Percentiles rank a stretch among this genome's conserved stretches.
Evolutionary conservation across 139 green algal genomes (phyloP).

Genomic region (Pseudopediastrum boryanum): DNA sequence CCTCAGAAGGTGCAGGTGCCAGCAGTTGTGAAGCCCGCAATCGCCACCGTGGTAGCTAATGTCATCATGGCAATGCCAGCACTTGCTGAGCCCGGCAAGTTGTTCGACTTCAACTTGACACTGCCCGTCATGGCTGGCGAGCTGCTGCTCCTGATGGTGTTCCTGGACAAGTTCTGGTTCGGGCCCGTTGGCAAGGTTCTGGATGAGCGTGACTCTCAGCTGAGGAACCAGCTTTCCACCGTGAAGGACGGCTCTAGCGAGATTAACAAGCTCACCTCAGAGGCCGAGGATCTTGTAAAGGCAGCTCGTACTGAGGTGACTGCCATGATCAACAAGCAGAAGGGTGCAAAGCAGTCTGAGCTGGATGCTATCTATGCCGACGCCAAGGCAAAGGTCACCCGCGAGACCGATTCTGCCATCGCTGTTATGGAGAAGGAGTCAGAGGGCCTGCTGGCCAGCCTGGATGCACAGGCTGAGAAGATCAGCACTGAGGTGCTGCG

Average conservation of each 20-base stretch:
- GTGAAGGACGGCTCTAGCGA: conserved; percentile 75
- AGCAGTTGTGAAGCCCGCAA: conserved; percentile 57
- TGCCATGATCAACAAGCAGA: conserved; percentile 57
- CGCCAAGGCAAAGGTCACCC: conserved; percentile 48
- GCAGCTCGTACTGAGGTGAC: conserved; percentile 55
- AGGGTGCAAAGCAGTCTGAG: conserved; percentile 66
- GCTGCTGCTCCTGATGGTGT: conserved; percentile 92
- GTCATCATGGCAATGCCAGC: conserved; percentile 73
- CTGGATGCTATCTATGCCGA: conserved; percentile 59
- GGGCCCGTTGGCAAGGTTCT: conserved; percentile 84
- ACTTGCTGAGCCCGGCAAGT: conserved; percentile 75
- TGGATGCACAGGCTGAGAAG: conserved; percentile 82
- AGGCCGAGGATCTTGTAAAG: conserved; percentile 67
- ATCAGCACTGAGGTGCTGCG: conserved; percentile 80
- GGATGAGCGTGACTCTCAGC: conserved; percentile 80
- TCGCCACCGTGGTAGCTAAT: conserved; percentile 63
- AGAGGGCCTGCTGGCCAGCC: conserved; percentile 62
- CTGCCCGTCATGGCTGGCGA: conserved; percentile 65
- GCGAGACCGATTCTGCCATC: conserved; percentile 41
- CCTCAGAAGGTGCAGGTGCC: conserved; percentile 46
- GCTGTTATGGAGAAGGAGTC: conserved; percentile 78
- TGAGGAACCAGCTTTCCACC: conserved; percentile 77
- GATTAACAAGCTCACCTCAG: conserved; percentile 43
- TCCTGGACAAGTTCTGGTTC: conserved; percentile 95
- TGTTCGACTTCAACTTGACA: conserved; percentile 83